Evolutionary conservation across 352 stramenopile species (phyloP).

Genomic region (Poterioochromonas sp.): DNA sequence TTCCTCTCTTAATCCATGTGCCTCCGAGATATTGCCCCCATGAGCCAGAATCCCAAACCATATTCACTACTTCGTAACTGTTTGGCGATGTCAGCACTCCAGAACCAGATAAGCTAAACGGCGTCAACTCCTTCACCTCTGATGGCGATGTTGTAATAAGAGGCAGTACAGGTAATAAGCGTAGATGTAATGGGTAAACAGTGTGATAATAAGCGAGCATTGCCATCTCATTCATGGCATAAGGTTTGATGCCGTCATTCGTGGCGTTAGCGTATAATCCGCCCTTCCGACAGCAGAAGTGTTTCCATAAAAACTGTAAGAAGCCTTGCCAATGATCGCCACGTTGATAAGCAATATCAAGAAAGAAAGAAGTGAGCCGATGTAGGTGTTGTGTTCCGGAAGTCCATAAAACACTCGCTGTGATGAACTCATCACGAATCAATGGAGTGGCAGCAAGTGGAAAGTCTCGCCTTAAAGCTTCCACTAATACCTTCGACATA

Average conservation of each 20-base stretch:
- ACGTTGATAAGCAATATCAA: neutral
- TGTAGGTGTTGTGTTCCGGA: neutral
- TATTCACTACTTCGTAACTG: neutral
- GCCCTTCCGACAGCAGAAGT: neutral
- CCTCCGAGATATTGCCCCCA: slow-evolving; percentile 13
- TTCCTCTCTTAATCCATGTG: neutral
- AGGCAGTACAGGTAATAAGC: neutral
- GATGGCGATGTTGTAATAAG: no score
- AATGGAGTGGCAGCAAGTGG: neutral
- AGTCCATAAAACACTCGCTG: neutral
- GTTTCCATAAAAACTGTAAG: neutral
- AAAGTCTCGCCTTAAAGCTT: neutral
- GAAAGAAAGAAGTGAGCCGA: neutral
- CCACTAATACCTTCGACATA: neutral
- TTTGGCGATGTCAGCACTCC: no score
- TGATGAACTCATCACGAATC: neutral
- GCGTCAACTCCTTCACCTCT: neutral
- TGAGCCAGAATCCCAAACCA: neutral
- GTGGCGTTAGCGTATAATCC: neutral
- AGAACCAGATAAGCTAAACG: neutral
- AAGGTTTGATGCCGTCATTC: neutral
- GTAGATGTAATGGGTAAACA: neutral
- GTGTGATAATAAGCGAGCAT: neutral
- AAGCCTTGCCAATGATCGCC: neutral
- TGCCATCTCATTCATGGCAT: slow-evolving; percentile 1